Base-by-base conservation (phyloP, 768 basidiomycete genomes). In the Mycena filopes region DNA sequence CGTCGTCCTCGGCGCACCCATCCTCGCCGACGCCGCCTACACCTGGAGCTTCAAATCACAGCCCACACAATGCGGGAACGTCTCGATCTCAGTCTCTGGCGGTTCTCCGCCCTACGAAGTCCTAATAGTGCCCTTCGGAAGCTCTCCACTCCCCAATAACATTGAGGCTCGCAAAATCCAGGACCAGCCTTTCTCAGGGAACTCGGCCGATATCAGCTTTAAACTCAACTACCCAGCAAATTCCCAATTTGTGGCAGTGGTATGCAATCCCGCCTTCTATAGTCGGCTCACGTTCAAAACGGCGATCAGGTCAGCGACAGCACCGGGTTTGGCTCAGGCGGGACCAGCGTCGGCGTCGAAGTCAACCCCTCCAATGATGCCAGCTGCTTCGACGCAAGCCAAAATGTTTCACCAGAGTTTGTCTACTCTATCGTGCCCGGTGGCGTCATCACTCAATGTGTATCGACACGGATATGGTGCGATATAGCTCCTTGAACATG, bases 231-330 rank as follows among this genome's bases (percentile, higher is more conserved):
- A 33, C 43, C 64, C 64, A n/a, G 53, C 36, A 50, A 82, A 86
- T 72, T 90, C 91, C 4, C 88, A 91, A 71, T 89, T 94, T 57
- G 90, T 94, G 26, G 87, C 89, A 6, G 89, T 93, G 71, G 92
- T 92, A 71, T 78, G 90, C 87, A 8, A n/a, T 41, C 45, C 26
- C 21, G 21, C n/a, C 45, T 61, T 51, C 46, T 58, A n/a, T n/a
- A 46, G 26, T 62, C 49, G 31, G 29, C 3, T 29, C 20, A 45
- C 31, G 28, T 31, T 29, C 18, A 28, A 49, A 40, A n/a, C 55
- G 20, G 36, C 28, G 10, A 21, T 18, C 65, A 89, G 89, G 81
- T 90, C 67, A 87, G 86, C 72, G 89, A 90, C 67, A 75, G 73
- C 47, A 78, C 80, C 1, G 85, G 84, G 1, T 93, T 93, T 72